phyloP scores from a whole-genome alignment of 2,329 filamentous ascomycete species.

The Hypoxylon sp. region DNA sequence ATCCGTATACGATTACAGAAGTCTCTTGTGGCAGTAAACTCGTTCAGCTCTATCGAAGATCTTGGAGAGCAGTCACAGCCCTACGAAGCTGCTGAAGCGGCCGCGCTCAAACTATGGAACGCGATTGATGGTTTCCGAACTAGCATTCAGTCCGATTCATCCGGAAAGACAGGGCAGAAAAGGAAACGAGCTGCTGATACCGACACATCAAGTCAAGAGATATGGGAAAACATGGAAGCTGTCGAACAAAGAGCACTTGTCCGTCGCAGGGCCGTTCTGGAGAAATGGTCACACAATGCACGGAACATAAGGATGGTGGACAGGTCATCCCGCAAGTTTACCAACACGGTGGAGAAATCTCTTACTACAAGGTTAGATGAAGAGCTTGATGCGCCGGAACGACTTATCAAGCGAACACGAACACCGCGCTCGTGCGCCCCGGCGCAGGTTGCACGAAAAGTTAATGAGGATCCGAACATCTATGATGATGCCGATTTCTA shows the following conservation, averaged over 20 bases:
- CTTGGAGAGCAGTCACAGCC: constrained; percentile 64
- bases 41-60: constrained; percentile 68
- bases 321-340: constrained; percentile 67
- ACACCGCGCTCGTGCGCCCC: constrained; percentile 84
- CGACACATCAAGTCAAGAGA: constrained; percentile 71
- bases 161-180: constrained; percentile 69
- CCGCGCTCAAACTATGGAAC: constrained; percentile 87
- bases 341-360: constrained; percentile 67
- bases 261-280: constrained; percentile 79
- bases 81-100: constrained; percentile 85
- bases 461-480: constrained; percentile 72
- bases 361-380: constrained; percentile 78
- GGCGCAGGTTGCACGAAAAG: constrained; percentile 71
- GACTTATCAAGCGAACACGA: constrained; percentile 77
- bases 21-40: constrained; percentile 85
- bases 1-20: constrained; percentile 94
- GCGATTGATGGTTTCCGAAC: constrained; percentile 80
- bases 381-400: constrained; percentile 76
- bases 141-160: constrained; percentile 67
- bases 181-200: constrained; percentile 69
- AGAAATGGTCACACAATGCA: constrained; percentile 92
- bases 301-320: constrained; percentile 71
- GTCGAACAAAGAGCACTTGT: constrained; percentile 72
- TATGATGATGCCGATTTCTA: constrained; percentile 98
- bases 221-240: constrained; percentile 80